These are phyloP conservation scores for Radiomyces spectabilis DNA, from an alignment of 192 early-diverging fungal species.

Conservation along the genomic window DNA sequence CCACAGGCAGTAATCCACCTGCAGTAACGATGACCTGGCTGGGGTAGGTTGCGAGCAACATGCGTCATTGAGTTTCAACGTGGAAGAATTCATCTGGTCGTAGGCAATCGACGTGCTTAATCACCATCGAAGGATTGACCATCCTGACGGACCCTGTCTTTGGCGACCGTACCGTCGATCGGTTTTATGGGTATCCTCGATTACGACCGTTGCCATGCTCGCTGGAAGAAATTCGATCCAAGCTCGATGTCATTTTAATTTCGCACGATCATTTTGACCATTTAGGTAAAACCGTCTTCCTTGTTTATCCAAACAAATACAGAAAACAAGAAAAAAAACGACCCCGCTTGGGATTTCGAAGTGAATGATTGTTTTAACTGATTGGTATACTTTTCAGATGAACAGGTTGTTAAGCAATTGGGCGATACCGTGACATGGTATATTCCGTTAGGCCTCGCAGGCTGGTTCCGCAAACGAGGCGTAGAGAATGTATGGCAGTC, in stretches of 20 bases:
- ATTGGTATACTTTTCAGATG: constrained; percentile 22
- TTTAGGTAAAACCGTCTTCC: constrained; percentile 13
- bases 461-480: constrained; percentile 37
- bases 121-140: constrained; percentile 46
- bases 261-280: constrained; percentile 54
- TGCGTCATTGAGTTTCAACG: no score
- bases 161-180: constrained; percentile 16
- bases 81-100: neutral
- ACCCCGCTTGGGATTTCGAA: neutral
- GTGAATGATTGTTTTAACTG: neutral
- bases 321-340: neutral
- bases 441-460: constrained; percentile 40
- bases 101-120: constrained; percentile 48
- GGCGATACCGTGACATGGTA: constrained; percentile 48
- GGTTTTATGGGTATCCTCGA: constrained; percentile 36
- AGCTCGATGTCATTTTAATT: constrained; percentile 45
- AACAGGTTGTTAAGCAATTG: constrained; percentile 36
- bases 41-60: no score
- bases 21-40: no score
- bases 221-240: constrained; percentile 33
- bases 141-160: constrained; percentile 50
- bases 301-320: neutral
- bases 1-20: no score
- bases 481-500: constrained; percentile 33
- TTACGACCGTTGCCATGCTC: constrained; percentile 41